Evolutionary conservation across 23 red algal genomes (phyloP), one percentile per base, ranked within the genome.

Genomic region (Gracilaria domingensis): DNA sequence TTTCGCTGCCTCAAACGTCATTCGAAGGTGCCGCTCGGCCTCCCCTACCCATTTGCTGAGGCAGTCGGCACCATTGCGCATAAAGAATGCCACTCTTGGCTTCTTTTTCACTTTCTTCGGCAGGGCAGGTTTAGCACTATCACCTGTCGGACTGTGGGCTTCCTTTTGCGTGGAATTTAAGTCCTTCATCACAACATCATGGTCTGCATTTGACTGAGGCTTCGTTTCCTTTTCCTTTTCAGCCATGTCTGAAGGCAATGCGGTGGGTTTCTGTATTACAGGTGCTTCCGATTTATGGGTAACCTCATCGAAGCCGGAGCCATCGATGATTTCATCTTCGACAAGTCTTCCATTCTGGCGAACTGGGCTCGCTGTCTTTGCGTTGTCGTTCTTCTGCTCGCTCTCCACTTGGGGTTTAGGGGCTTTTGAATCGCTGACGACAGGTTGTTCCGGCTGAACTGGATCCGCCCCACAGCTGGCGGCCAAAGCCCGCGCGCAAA

Each of bases 41-140:
- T 99, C 97, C 18, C 97, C 97, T 9, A 99, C 97, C 97, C 97
- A 99, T 66, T 99, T 99, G 57, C 85, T 91, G 69, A 99, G 91
- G 50, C 94, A 99, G 45, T 99, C 97, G 14, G 97, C 94, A 83
- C 97, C 97, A 88, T 99, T 99, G 21, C 94, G 88, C 91, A 99
- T 96, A 71, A 96, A 99, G 81, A 99, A 99, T 11, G 89, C 89
- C 16, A 99, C 94, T 29, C 89, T 66, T 35, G 95, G 64, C 67
- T 92, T 92, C 48, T 57, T 92, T 34, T 83, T 84, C 42, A 51
- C 37, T 20, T 40, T 58, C 53, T 34, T 25, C 28, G 42, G 12
- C 8, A 20, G 4, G 16, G 45, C 6, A 50, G 72, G 20, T 51
- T 14, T 33, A 9, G 72, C 34, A 49, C 8, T 30, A 28, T 26